Evolutionary conservation across 768 basidiomycete species (phyloP), one percentile per base, ranked within the genome.

Genomic region (Lactarius pseudohatsudake): DNA sequence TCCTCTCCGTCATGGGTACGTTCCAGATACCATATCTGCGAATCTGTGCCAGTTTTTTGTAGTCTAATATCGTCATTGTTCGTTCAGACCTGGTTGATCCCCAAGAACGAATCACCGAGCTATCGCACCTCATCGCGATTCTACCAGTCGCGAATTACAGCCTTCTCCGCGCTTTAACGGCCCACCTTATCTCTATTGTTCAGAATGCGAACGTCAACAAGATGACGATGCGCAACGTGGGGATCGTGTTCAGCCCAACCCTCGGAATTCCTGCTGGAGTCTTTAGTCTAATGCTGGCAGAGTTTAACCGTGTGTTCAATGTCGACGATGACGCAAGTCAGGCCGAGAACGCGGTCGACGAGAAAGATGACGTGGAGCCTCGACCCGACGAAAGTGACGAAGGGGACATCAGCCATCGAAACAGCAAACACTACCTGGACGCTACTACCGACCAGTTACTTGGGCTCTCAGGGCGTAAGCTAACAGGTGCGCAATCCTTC

Each of bases 151-250:
- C 91, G 69, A 98, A 98, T 76, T 99, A 98, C 77, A 94, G 89
- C 65, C 82, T 98, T 22, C 86, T 98, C 65, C 91, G 96, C 43
- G 96, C 96, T 18, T 82, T 99, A 64, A 96, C 90, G 2, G 94
- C 96, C 30, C 96, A 99, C 77, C 82, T 99, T 67, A 97, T 98
- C 71, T 82, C 95, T 54, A 91, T 99, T 72, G 94, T 98, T 55
- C 90, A 94, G 76, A 95, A 98, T 74, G 86, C 94, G 20, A 72
- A 83, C 53, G 79, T 90, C 65, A 97, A 97, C 86, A 98, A 96
- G 81, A 99, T 99, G 97, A 96, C 91, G 50, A 89, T 98, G 86
- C 88, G 96, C 56, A 99, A 99, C 75, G 94, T 99, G 32, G 96
- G 96, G 20, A 98, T 99, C 67, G 96, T 98, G 28, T 98, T 98